Evolutionary conservation across 805 yeast genomes (phyloP).

Genomic region (Candida khao-thaluensis): DNA sequence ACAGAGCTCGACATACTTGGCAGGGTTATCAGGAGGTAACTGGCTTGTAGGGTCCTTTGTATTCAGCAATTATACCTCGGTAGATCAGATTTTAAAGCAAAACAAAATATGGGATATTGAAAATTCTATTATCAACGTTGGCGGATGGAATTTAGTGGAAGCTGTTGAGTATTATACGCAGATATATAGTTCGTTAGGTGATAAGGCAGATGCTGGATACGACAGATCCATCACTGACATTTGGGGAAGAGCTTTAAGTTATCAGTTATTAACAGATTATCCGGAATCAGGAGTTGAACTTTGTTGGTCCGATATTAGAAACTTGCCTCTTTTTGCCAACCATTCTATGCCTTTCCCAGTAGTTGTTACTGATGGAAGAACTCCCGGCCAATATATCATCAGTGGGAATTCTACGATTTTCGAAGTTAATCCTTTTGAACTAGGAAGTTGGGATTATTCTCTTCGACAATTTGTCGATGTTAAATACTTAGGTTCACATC

Average conservation of each 20-base stretch:
- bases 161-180: constrained; percentile 55
- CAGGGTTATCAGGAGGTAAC: constrained; percentile 67
- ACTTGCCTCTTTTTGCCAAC: constrained; percentile 23
- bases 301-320: constrained; percentile 32
- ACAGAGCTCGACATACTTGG: constrained; percentile 67
- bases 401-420: constrained; percentile 38
- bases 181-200: constrained; percentile 28
- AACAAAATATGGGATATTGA: constrained; percentile 38
- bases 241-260: constrained; percentile 43
- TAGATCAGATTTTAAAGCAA: constrained; percentile 33
- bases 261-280: constrained; percentile 35
- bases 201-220: constrained; percentile 37
- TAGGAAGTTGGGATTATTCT: constrained; percentile 89
- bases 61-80: constrained; percentile 57
- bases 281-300: constrained; percentile 27
- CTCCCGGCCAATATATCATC: constrained; percentile 30
- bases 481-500: constrained; percentile 67
- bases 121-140: constrained; percentile 71
- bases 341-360: constrained; percentile 42
- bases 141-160: constrained; percentile 56
- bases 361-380: constrained; percentile 38
- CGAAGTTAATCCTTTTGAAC: constrained; percentile 39
- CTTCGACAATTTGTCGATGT: constrained; percentile 63
- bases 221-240: constrained; percentile 39
- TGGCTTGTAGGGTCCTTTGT: constrained; percentile 67